A percentile compares a stretch with the other conserved stretches of the same genome.
Evolutionary conservation across 2,329 filamentous ascomycete species (phyloP).

Genomic region (Colletotrichum tamarilloi): DNA sequence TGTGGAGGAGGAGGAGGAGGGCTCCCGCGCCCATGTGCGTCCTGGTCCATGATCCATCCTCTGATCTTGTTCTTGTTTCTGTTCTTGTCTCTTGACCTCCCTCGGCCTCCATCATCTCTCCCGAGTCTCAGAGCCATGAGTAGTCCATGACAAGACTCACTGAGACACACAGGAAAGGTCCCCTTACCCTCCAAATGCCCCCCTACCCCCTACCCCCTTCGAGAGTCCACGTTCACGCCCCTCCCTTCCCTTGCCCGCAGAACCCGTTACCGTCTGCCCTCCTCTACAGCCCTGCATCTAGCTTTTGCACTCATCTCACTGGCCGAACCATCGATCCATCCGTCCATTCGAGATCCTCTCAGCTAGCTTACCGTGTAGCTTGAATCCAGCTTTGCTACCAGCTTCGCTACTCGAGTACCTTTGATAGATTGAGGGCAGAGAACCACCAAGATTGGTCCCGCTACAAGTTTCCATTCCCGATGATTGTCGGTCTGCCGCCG

Average conservation of each 20-base stretch:
- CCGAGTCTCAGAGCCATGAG: not conserved
- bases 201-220: not conserved
- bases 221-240: not conserved
- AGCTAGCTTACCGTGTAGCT: not conserved
- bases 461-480: not conserved
- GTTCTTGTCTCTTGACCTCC: not conserved
- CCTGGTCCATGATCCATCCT: not conserved
- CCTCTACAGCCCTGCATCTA: slow-evolving; percentile 21
- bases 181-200: slow-evolving; percentile 13
- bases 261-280: not conserved
- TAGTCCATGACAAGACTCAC: not conserved
- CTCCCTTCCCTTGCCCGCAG: not conserved
- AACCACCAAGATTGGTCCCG: not conserved
- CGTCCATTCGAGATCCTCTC: not conserved
- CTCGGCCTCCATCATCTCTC: not conserved
- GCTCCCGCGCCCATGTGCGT: not conserved
- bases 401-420: too few relatives aligned
- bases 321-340: slow-evolving; percentile 1
- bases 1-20: not conserved
- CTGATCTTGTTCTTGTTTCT: not conserved
- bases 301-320: not conserved
- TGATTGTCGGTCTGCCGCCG: not conserved
- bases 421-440: not conserved
- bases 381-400: not conserved
- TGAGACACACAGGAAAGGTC: not conserved